Conservation (phyloP, 495 filamentous ascomycete species). For the Hyaloscypha bicolor region DNA sequence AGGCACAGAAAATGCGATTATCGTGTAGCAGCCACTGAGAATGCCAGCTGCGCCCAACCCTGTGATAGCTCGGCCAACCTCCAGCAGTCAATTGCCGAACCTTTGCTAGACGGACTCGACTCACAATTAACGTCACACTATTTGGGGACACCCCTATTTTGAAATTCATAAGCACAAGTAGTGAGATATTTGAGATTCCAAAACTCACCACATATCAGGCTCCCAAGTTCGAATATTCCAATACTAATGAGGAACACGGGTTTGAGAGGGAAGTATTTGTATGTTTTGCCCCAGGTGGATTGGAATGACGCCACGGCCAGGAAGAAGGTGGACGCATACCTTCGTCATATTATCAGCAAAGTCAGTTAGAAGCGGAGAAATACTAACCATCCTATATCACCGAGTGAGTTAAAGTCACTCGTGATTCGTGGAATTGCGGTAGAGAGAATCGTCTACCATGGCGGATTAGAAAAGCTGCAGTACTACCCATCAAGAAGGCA, state of each 20-base stretch:
- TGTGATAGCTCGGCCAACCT: conserved; percentile 77
- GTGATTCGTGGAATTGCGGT: conserved; percentile 55
- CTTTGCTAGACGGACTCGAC: too few relatives aligned
- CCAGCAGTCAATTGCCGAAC: too few relatives aligned
- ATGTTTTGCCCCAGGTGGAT: conserved; percentile 18
- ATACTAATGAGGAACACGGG: conserved; percentile 68
- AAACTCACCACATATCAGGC: conserved; percentile 59
- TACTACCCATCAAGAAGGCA: too few relatives aligned
- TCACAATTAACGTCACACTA: conserved; percentile 67
- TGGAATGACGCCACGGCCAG: conserved; percentile 46
- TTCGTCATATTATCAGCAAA: conserved; percentile 49
- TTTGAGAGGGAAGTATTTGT: conserved; percentile 46
- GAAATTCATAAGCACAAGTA: conserved; percentile 62
- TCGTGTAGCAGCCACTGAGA: conserved; percentile 78
- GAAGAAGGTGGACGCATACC: conserved; percentile 54
- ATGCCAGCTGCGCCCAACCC: conserved; percentile 81
- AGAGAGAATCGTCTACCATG: conserved; percentile 46
- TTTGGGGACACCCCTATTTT: conserved; percentile 55
- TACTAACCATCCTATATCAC: conserved; percentile 50
- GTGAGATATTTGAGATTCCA: conserved; percentile 55
- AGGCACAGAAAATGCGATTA: conserved; percentile 75
- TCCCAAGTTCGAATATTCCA: conserved; percentile 78
- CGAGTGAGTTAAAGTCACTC: conserved; percentile 44
- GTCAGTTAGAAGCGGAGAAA: conserved; percentile 4
- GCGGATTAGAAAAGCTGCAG: too few relatives aligned